phyloP scores from a whole-genome alignment of 495 filamentous ascomycete genomes.

The Chaetomium fimeti region DNA sequence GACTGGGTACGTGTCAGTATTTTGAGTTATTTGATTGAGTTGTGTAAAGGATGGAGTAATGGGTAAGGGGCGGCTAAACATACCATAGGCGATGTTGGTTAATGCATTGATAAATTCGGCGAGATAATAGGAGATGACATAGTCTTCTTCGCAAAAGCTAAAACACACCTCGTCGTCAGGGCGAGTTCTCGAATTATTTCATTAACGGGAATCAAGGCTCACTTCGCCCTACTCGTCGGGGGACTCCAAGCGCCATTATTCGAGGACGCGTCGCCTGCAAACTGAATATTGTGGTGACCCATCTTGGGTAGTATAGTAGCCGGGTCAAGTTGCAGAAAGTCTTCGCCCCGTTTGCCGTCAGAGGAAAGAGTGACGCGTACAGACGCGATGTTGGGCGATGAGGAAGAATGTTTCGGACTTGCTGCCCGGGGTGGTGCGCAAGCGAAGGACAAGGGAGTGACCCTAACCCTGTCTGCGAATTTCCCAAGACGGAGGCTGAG shows the following conservation, averaged over 20 bases:
- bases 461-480: not conserved
- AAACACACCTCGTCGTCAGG: not conserved
- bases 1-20: constrained; percentile 20
- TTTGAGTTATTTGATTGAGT: not conserved
- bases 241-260: constrained; percentile 32
- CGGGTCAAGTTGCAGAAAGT: not conserved
- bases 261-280: constrained; percentile 26
- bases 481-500: not conserved
- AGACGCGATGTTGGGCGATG: not conserved
- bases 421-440: not conserved
- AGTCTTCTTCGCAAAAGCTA: constrained; percentile 48
- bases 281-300: constrained; percentile 33
- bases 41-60: too few species aligned
- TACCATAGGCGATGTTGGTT: constrained; percentile 54
- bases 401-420: not conserved
- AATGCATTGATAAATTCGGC: constrained; percentile 59
- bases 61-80: constrained; percentile 6
- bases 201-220: constrained; percentile 7
- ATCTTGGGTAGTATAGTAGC: constrained; percentile 23
- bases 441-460: not conserved
- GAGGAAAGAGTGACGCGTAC: not conserved
- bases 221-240: constrained; percentile 38
- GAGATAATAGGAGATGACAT: constrained; percentile 53
- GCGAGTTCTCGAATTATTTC: not conserved
- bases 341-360: too few species aligned